Percentiles rank a stretch among this genome's conserved stretches.
These are phyloP conservation scores for Calvatia gigantea DNA, from an alignment of 768 basidiomycete species.

Conservation along the genomic window DNA sequence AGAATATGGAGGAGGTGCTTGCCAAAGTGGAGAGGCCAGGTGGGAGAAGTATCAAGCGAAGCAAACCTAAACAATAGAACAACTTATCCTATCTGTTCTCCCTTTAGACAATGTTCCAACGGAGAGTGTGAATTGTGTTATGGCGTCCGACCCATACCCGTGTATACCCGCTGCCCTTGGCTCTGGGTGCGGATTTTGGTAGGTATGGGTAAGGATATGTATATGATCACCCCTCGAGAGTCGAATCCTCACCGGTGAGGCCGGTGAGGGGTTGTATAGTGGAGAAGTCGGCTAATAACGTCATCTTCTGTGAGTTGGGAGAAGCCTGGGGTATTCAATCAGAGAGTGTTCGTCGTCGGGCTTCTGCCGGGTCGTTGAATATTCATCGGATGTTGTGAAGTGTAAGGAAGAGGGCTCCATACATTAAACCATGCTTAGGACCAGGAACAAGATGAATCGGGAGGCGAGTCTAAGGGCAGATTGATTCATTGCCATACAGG, in stretches of 20 bases:
- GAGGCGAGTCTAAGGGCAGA: constrained; percentile 26
- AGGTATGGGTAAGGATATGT: too few species aligned
- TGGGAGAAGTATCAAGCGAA: constrained; percentile 80
- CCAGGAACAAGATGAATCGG: constrained; percentile 8
- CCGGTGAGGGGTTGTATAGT: too few species aligned
- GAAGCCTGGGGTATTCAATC: too few species aligned
- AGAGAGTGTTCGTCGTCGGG: too few species aligned
- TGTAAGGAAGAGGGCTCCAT: constrained; percentile 45
- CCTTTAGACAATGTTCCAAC: not conserved
- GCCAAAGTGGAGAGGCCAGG: constrained; percentile 77
- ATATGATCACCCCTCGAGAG: too few species aligned
- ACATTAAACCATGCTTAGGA: constrained; percentile 16
- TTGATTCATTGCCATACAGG: constrained; percentile 46
- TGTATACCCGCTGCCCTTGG: too few species aligned
- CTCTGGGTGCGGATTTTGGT: too few species aligned
- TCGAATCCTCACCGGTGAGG: too few species aligned
- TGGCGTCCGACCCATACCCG: too few species aligned
- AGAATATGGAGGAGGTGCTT: constrained; percentile 72
- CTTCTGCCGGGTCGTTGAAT: constrained; percentile 20
- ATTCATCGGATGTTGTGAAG: not conserved
- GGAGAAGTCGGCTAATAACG: too few species aligned
- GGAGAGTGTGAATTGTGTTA: not conserved
- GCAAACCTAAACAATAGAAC: constrained; percentile 5
- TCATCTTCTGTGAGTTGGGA: too few species aligned
- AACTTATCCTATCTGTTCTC: not conserved